Base-by-base conservation (phyloP, 805 yeast genomes). In the Kodamaea jinghongensis region DNA sequence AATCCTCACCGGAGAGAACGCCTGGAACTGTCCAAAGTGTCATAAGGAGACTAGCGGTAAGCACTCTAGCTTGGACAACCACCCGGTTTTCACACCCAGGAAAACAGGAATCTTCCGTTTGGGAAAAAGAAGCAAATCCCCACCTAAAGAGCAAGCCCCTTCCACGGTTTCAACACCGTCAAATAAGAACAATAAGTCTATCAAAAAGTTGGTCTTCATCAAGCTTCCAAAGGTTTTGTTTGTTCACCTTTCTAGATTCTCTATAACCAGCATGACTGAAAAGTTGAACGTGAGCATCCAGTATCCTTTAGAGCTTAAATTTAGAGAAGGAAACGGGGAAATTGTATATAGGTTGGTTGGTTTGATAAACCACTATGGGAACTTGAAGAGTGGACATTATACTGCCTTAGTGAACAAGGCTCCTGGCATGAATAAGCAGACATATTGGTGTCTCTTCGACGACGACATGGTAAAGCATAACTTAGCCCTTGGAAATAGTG, bases 1-100 rank as follows among this genome's bases (percentile, higher is more conserved):
- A 56, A 68, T 79, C 3, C 60, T 85, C 37, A 65, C 70, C n/a
- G 83, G 87, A 17, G 90, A 81, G 5, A 84, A 85, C 60, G 86
- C 93, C 1, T 85, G 95, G 95, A 76, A 81, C 47, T 85, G 95
- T 65, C 90, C 93, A 6, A 76, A 78, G 39, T 85, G 95, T 63
- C 61, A 58, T 38, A 62, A 73, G 43, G 43, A 48, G 29, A 42
- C 46, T 15, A 42, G 31, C 10, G 34, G 42, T 28, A 37, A 14
- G 14, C 30, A 32, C n/a, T 36, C 38, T 28, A 39, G 39, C 5
- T 50, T 61, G 31, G 66, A 63, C 38, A 50, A 47, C 31, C 67
- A 63, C 42, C 69, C 69, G 3, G 74, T 69, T 8, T 69, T 69
- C 46, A 48, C 59, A 16, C 52, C 56, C 46, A 50, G 63, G 50